Conservation (phyloP, 2,329 filamentous ascomycete genomes). For the Talaromyces sp. region DNA sequence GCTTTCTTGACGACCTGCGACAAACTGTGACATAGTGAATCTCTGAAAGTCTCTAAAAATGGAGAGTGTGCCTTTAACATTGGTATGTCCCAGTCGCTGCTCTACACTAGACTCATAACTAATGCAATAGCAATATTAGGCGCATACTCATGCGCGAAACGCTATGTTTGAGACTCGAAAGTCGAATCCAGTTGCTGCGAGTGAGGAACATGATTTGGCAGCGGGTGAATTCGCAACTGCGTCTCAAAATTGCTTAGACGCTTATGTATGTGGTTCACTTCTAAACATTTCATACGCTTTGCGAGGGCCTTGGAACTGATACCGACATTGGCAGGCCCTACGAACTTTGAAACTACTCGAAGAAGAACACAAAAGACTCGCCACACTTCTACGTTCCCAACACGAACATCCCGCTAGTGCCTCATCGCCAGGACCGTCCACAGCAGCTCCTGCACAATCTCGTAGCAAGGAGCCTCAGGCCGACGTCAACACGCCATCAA, state of each 20-base stretch:
- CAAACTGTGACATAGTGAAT: neutral
- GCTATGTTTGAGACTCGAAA: conserved; percentile 69
- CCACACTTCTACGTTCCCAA: conserved; percentile 73
- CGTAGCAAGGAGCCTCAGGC: conserved; percentile 22
- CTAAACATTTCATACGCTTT: neutral
- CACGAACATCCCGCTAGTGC: conserved; percentile 47
- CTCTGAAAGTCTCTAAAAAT: conserved; percentile 41
- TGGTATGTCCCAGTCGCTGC: conserved; percentile 45
- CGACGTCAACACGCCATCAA: conserved; percentile 19
- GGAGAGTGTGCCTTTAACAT: conserved; percentile 66
- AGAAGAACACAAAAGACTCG: conserved; percentile 79
- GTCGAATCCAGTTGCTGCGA: conserved; percentile 71
- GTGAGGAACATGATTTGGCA: conserved; percentile 82
- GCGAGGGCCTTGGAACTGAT: neutral
- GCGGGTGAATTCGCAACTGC: conserved; percentile 85
- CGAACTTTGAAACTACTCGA: conserved; percentile 82
- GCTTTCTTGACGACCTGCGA: neutral
- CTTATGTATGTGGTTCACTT: conserved; percentile 44
- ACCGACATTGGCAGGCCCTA: conserved; percentile 57
- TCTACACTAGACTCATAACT: conserved; percentile 9
- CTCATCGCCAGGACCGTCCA: conserved; percentile 19
- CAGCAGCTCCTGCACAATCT: conserved; percentile 17
- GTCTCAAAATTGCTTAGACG: conserved; percentile 65
- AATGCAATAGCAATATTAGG: conserved; percentile 47
- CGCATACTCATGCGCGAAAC: conserved; percentile 83